Conservation (phyloP, 1,139 yeast genomes). For the Suhomyces anneliseae region DNA sequence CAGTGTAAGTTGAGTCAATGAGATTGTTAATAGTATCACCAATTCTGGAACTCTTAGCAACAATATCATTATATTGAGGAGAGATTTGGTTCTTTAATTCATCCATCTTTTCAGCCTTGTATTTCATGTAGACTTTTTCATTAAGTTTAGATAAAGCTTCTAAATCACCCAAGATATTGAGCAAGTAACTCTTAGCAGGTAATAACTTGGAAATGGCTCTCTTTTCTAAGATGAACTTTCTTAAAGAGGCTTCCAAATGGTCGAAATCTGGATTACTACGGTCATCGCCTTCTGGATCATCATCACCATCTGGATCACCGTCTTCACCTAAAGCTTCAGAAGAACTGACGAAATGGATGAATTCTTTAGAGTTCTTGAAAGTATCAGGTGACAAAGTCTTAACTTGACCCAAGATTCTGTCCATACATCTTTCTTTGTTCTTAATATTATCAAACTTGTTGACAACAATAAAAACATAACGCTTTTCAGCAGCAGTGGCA, state of each 20-base stretch:
- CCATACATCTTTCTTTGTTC: constrained; percentile 76
- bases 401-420: constrained; percentile 82
- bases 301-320: constrained; percentile 39
- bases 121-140: constrained; percentile 51
- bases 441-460: constrained; percentile 85
- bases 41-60: constrained; percentile 53
- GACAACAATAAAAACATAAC: constrained; percentile 89
- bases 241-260: constrained; percentile 75
- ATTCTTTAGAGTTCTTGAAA: constrained; percentile 78
- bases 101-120: constrained; percentile 42
- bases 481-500: constrained; percentile 88
- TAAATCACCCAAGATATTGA: constrained; percentile 69
- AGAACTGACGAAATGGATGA: constrained; percentile 92
- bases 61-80: constrained; percentile 62
- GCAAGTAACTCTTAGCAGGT: constrained; percentile 86
- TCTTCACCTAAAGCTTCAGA: constrained; percentile 36
- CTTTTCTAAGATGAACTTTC: constrained; percentile 86
- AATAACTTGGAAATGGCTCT: constrained; percentile 84
- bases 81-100: constrained; percentile 53
- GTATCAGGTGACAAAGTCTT: constrained; percentile 87
- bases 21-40: constrained; percentile 60
- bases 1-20: constrained; percentile 60
- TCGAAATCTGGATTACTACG: constrained; percentile 66
- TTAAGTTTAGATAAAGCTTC: constrained; percentile 61
- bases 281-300: constrained; percentile 16